Base-by-base conservation (phyloP, 768 basidiomycete species). In the Sarcodon aspratus region DNA sequence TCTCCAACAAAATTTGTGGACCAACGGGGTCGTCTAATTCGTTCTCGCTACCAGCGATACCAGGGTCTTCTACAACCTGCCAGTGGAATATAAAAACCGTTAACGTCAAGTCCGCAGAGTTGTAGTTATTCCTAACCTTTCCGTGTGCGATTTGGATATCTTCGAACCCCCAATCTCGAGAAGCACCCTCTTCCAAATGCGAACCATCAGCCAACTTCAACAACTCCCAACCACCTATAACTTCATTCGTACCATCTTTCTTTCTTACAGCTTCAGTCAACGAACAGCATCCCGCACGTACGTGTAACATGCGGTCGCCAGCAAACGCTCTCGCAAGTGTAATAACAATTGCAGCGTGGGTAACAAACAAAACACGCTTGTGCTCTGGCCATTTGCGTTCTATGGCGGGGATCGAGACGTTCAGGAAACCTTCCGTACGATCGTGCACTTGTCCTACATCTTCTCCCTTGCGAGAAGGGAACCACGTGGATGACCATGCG, bases 111-210 rank as follows among this genome's bases (percentile, higher is more conserved):
- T 42, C 13, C 40, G 40, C 27, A 3, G 40, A 27, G 21, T 27
- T 27, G 3, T 27, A 27, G 21, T 27, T 13, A 13, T 40, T 15
- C 61, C 71, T 33, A 38, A 83, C 85, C 70, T 79, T 69, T 40
- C 85, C 84, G 51, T 75, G 64, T 6, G 69, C 68, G 21, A 81
- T 71, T 57, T 73, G 63, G 8, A 85, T 73, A 60, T 90, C 79
- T 55, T 86, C 82, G 52, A 91, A 80, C 11, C 89, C 89, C 89
- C 89, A 91, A 44, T 85, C 82, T 53, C 85, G 70, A 47, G 73
- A 67, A 1, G 74, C 55, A 1, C 80, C 82, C 2, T 75, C 77
- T 27, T 70, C 69, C 36, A 86, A 63, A 61, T 85, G 81, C 1
- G 61, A 57, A 1, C 77, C 81, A 45, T 79, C 76, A 0, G 73